Evolutionary conservation across 768 basidiomycete genomes (phyloP), one percentile per base, ranked within the genome.

Genomic region (Cystofilobasidium bisporidii): DNA sequence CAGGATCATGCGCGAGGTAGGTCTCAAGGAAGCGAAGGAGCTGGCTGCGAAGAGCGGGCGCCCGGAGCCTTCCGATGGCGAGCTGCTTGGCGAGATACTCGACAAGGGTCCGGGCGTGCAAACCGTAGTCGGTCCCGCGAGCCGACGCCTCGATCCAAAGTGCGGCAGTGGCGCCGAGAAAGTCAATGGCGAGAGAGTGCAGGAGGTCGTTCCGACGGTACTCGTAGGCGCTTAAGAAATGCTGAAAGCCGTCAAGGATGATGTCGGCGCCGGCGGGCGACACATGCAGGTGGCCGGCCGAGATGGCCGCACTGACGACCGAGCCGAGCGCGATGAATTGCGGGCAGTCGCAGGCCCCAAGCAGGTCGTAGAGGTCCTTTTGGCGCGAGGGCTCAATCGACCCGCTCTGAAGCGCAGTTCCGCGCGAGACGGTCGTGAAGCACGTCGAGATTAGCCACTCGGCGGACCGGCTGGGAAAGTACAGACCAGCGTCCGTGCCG

Each of bases 21-120:
- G 74, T 75, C 68, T 86, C 84, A 57, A 91, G 76, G 74, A 94
- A 87, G 38, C 80, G 79, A 53, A 84, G 79, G 36, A 88, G 78
- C 85, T 40, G 65, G 4, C 75, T 60, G 6, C 90, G 84, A 33
- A 85, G 79, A 63, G 78, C 80, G 88, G 91, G 92, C 3, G 83
- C 84, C 1, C 78, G 77, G 9, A 85, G 74, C 55, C 80, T 78
- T 22, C 77, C 78, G 62, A 70, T 77, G 18, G 69, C 67, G 55
- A 85, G 75, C 66, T 80, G 76, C 6, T 72, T 73, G 38, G 82
- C 79, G 61, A 89, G 78, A 82, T 83, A 88, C 0, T 73, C 73
- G 68, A 81, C 83, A 38, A 92, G 75, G 28, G 74, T 63, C 32
- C 80, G 78, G 28, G 84, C 79, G 32, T 82, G 79, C 32, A 77